Evolutionary conservation across 495 filamentous ascomycete species (phyloP), one percentile per base, ranked within the genome.

Genomic region (Hyphodiscus hymeniophilus): DNA sequence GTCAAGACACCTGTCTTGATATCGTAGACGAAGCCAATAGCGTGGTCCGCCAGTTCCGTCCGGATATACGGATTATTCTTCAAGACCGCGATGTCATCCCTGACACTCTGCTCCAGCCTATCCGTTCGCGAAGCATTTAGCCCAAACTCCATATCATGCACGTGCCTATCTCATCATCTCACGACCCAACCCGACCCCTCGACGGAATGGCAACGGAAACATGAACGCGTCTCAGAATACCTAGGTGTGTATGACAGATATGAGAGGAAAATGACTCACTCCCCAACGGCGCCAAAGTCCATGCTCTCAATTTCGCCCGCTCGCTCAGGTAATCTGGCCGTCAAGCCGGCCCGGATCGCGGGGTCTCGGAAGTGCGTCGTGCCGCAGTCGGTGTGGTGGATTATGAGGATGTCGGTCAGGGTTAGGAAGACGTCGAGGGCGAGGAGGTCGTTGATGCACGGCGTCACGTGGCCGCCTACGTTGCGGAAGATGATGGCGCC

Each of bases 351-450:
- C 11, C 44, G 44, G 26, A 52, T 36, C 8, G 10, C 7, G 23
- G 47, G 22, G 30, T 52, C 38, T 15, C 7, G 39, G 12, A 36
- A 41, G 26, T 52, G 50, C 3, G 34, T 45, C 11, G 46, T 22
- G 8, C 50, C 50, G 31, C 50, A 52, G 21, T 52, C 50, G n/a
- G 54, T 60, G 39, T 62, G 60, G 32, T 58, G 57, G 17, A 62
- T 40, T 15, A 62, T 50, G 31, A 45, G 35, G 12, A 62, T 41
- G 43, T 58, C 48, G 13, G 46, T 48, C 18, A 62, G 39, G 1
- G 43, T 23, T 11, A 60, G 42, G 8, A 58, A 30, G 15, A 16
- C 16, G 40, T 62, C 60, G 17, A 60, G 30, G 28, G 52, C 46
- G 42, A 47, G 16, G 35, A 62, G 42, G 50, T 62, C 57, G 7